Conservation (phyloP, 345 rosid genomes). For the Nephelium lappaceum region DNA sequence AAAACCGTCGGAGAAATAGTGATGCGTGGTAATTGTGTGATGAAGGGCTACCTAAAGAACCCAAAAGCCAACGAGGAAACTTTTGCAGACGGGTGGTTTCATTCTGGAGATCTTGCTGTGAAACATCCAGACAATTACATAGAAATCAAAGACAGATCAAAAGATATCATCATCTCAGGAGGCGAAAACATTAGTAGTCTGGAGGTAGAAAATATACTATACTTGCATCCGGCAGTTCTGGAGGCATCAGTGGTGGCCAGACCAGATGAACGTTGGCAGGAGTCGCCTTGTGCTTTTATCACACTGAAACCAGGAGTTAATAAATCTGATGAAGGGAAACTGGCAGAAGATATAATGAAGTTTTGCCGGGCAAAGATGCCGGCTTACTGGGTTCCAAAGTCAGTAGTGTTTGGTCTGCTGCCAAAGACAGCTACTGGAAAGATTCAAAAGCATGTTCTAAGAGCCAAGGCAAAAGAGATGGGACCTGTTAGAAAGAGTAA, state of each 20-base stretch:
- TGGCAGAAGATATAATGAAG: slow-evolving; percentile 68
- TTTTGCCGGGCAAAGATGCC: slow-evolving; percentile 73
- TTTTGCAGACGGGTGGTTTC: slow-evolving; percentile 91
- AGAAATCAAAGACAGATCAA: slow-evolving; percentile 86
- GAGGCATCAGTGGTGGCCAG: slow-evolving; percentile 93
- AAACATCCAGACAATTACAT: slow-evolving; percentile 86
- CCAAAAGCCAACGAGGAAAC: slow-evolving; percentile 76
- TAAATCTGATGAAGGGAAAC: slow-evolving; percentile 34
- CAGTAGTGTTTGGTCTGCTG: slow-evolving; percentile 77
- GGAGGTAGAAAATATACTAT: slow-evolving; percentile 72
- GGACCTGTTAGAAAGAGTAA: slow-evolving; percentile 68
- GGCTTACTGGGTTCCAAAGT: slow-evolving; percentile 87
- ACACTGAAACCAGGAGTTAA: slow-evolving; percentile 60
- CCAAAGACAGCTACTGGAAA: slow-evolving; percentile 96
- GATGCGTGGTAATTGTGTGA: slow-evolving; percentile 75
- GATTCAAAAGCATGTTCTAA: slow-evolving; percentile 81
- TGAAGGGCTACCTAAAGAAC: slow-evolving; percentile 91
- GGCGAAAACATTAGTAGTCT: slow-evolving; percentile 95
- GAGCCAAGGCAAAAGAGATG: slow-evolving; percentile 77
- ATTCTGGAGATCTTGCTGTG: slow-evolving; percentile 84
- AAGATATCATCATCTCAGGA: slow-evolving; percentile 90
- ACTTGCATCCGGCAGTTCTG: slow-evolving; percentile 70
- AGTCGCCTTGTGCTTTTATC: slow-evolving; percentile 87
- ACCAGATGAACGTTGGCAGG: slow-evolving; percentile 85
- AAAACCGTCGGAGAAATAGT: slow-evolving; percentile 83